Conservation (phyloP, 139 green algal genomes). For the Volvox africanus region DNA sequence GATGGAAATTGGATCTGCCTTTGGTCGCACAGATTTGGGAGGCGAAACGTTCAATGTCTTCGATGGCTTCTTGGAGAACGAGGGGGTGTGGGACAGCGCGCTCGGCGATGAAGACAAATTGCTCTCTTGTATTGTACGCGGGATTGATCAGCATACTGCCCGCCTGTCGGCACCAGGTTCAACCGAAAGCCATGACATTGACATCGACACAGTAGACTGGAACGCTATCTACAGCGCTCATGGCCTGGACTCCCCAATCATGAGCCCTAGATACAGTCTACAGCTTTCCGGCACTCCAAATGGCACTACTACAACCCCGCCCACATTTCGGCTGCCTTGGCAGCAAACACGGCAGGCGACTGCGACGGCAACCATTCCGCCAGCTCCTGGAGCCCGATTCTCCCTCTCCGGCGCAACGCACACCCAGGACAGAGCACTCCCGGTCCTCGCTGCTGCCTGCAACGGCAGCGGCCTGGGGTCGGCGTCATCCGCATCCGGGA, state of each 20-base stretch:
- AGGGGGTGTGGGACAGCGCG: background rate
- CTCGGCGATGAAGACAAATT: background rate
- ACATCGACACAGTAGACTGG: constrained; percentile 13
- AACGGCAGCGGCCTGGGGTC: too few species aligned
- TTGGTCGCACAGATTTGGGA: background rate
- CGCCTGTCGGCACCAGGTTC: background rate
- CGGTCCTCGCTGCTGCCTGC: background rate
- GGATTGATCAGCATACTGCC: background rate
- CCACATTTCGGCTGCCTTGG: background rate
- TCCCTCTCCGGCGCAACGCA: background rate
- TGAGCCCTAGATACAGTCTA: background rate
- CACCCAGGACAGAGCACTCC: background rate
- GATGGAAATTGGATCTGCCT: background rate
- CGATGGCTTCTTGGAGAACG: constrained; percentile 6
- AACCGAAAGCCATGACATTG: background rate
- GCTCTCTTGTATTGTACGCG: background rate
- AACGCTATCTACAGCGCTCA: background rate
- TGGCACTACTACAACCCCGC: background rate
- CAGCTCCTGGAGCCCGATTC: too few species aligned
- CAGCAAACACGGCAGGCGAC: background rate
- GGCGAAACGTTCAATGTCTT: background rate
- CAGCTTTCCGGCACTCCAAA: background rate
- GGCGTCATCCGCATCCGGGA: too few species aligned
- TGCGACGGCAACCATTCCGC: too few species aligned
- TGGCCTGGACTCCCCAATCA: background rate